Evolutionary conservation across 1,284 basidiomycete species (phyloP).

Genomic region (Golubevia sp.): DNA sequence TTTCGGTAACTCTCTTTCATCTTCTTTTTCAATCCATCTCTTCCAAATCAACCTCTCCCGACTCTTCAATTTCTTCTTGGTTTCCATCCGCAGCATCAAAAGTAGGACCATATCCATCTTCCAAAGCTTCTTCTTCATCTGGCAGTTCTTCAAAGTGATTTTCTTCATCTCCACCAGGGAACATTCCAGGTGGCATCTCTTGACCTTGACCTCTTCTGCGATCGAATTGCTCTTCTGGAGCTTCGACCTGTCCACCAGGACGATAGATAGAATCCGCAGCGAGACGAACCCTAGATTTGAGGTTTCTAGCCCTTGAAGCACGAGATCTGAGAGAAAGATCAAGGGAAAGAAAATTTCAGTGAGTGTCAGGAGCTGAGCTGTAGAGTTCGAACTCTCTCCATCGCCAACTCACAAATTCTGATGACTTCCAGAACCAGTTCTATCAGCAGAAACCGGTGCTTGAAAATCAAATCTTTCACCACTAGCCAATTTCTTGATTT

Average conservation of each 20-base stretch:
- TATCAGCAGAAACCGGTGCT: neutral
- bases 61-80: neutral
- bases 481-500: neutral
- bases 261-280: constrained; percentile 3
- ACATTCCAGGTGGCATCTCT: neutral
- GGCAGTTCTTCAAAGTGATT: constrained; percentile 3
- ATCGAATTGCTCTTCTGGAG: neutral
- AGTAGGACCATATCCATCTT: neutral
- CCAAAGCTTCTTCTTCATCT: constrained; percentile 1
- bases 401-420: neutral
- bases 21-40: too few species aligned
- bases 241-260: neutral
- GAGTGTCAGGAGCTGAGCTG: neutral
- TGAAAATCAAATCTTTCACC: neutral
- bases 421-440: neutral
- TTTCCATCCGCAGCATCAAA: neutral
- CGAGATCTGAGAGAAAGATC: neutral
- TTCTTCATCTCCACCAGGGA: constrained; percentile 1
- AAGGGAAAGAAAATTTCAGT: neutral
- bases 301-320: neutral
- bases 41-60: neutral
- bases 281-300: constrained; percentile 2
- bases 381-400: neutral
- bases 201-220: too few species aligned
- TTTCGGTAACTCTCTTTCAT: too few species aligned